These are phyloP conservation scores for Ceratobasidium sp. DNA, from an alignment of 1,284 basidiomycete genomes.

Conservation along the genomic window DNA sequence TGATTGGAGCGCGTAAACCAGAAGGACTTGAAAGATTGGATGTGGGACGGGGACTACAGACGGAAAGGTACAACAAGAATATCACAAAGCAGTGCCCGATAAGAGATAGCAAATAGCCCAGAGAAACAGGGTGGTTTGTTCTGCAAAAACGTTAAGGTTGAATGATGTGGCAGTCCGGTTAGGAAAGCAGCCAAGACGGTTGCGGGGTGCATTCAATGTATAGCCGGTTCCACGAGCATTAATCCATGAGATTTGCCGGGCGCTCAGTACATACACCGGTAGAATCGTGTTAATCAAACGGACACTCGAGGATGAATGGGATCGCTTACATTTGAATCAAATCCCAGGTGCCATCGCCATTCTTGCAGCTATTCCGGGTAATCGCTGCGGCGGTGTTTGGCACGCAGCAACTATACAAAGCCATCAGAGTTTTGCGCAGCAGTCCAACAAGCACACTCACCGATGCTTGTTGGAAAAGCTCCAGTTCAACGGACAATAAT, in stretches of 20 bases:
- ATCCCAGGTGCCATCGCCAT: conserved; percentile 31
- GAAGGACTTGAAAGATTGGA: background rate
- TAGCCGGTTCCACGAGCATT: background rate
- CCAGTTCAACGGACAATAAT: conserved; percentile 35
- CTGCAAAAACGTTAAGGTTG: background rate
- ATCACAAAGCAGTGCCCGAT: background rate
- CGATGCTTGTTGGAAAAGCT: background rate
- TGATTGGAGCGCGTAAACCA: background rate
- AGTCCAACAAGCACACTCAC: background rate
- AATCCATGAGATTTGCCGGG: background rate
- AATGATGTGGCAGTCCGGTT: background rate
- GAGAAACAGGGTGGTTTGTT: background rate
- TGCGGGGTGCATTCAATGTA: background rate
- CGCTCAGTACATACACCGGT: conserved; percentile 14
- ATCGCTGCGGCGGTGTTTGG: conserved; percentile 2
- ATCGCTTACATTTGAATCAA: conserved; percentile 16
- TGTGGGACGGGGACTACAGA: no score
- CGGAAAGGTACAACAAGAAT: background rate
- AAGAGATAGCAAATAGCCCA: background rate
- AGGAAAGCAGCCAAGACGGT: no score
- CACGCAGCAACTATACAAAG: conserved; percentile 12
- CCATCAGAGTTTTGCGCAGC: background rate
- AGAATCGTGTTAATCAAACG: background rate
- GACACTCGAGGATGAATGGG: background rate
- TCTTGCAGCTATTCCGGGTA: background rate